These are phyloP conservation scores for Solioccasus polychromus DNA, from an alignment of 768 basidiomycete species.

Conservation along the genomic window DNA sequence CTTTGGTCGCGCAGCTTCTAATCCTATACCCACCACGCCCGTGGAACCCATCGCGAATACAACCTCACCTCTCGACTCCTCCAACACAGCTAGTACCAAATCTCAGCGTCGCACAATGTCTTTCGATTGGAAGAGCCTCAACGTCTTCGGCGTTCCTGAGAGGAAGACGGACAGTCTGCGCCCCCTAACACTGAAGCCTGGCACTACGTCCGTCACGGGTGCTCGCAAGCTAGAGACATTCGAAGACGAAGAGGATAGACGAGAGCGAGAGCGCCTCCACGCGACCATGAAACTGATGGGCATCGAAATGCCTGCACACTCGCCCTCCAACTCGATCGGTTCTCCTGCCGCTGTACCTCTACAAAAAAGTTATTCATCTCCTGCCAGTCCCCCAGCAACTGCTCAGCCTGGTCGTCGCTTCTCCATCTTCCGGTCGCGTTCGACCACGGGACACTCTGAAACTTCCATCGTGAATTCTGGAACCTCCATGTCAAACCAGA, in stretches of 20 bases:
- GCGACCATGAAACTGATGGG: slow-evolving; percentile 96
- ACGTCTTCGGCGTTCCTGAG: slow-evolving; percentile 60
- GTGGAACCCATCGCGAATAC: slow-evolving; percentile 20
- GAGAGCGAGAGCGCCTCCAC: slow-evolving; percentile 81
- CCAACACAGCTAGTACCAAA: slow-evolving; percentile 33
- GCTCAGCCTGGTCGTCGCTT: slow-evolving; percentile 48
- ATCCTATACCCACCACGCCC: slow-evolving; percentile 38
- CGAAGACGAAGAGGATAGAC: slow-evolving; percentile 91
- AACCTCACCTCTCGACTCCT: slow-evolving; percentile 21
- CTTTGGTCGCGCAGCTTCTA: slow-evolving; percentile 37
- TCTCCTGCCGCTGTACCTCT: slow-evolving; percentile 33
- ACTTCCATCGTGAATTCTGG: slow-evolving; percentile 48
- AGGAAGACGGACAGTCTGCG: slow-evolving; percentile 65
- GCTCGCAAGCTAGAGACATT: slow-evolving; percentile 80
- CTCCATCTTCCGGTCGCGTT: slow-evolving; percentile 66
- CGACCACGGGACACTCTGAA: slow-evolving; percentile 43
- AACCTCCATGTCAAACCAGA: slow-evolving; percentile 35
- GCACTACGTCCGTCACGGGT: slow-evolving; percentile 49
- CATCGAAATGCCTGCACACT: slow-evolving; percentile 62
- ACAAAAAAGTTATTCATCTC: slow-evolving; percentile 42
- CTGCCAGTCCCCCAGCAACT: slow-evolving; percentile 28
- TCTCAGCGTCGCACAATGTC: slow-evolving; percentile 73
- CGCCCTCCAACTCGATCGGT: slow-evolving; percentile 28
- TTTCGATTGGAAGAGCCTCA: slow-evolving; percentile 80
- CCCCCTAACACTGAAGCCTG: slow-evolving; percentile 72